These are phyloP conservation scores for Asterella californica DNA, from an alignment of 225 moss, liverwort and hornwort species.

Conservation along the genomic window DNA sequence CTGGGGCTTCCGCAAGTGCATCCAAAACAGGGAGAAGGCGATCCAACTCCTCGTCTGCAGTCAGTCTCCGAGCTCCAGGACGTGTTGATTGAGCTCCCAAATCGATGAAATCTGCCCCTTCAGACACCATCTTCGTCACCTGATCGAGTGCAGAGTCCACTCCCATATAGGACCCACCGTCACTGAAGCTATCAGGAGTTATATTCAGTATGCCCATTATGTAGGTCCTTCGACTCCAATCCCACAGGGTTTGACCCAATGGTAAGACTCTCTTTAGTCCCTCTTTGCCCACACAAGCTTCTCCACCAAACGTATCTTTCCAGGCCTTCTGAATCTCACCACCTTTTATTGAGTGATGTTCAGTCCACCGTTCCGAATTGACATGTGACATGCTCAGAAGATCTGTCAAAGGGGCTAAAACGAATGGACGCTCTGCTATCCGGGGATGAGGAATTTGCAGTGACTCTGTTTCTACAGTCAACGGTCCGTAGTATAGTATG, in stretches of 20 bases:
- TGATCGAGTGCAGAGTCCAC: conserved; percentile 60
- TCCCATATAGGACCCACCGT: conserved; percentile 67
- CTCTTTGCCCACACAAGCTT: conserved; percentile 63
- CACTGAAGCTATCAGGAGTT: conserved; percentile 94
- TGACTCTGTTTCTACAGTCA: conserved; percentile 53
- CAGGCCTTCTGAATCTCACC: conserved; percentile 65
- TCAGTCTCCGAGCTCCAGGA: conserved; percentile 66
- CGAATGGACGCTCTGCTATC: conserved; percentile 78
- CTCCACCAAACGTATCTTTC: conserved; percentile 61
- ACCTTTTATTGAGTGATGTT: conserved; percentile 50
- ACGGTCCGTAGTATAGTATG: conserved; percentile 76
- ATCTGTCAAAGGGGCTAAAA: conserved; percentile 84
- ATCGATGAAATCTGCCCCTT: conserved; percentile 91
- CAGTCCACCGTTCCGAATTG: conserved; percentile 58
- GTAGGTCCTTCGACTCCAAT: conserved; percentile 75
- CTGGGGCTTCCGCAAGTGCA: conserved; percentile 49
- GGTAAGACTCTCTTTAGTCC: conserved; percentile 79
- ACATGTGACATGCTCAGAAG: conserved; percentile 39
- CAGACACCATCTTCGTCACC: conserved; percentile 63
- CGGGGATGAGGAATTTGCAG: conserved; percentile 79
- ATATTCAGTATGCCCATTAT: conserved; percentile 91
- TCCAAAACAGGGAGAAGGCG: conserved; percentile 77
- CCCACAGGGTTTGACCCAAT: conserved; percentile 65
- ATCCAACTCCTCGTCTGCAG: conserved; percentile 67
- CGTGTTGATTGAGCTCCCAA: conserved; percentile 93